Evolutionary conservation across 2,329 filamentous ascomycete genomes (phyloP), one percentile per base, ranked within the genome.

Genomic region (Chaetomium strumarium): DNA sequence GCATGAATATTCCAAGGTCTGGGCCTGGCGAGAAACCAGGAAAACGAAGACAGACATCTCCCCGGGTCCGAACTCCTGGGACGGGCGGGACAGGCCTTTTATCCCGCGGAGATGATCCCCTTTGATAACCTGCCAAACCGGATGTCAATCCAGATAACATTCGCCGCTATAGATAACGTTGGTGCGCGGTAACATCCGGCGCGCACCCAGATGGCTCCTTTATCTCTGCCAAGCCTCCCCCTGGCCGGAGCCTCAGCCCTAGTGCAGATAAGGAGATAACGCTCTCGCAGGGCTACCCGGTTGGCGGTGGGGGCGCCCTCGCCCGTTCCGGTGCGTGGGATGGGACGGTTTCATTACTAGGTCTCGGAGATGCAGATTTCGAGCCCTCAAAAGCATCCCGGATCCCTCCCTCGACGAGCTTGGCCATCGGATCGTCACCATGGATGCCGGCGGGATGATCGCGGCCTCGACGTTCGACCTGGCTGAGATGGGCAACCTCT

Each of bases 161-260:
- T 24, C 11, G n/a, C 33, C 30, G 19, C 6, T 13, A 31, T 16
- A 49, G 52, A 46, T 46, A 53, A 43, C 37, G 24, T 50, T 43
- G 16, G 19, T 30, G n/a, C 11, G 10, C 46, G 46, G 51, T 13
- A 42, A 17, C 36, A 50, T 43, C 46, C 52, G 47, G 14, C 5
- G 12, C 14, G 31, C 20, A 13, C 19, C 38, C 16, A 10, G 19
- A 29, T 19, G 47, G 29, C 19, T 4, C 13, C 38, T 50, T 53
- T 53, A 53, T 53, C 52, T 53, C 46, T 43, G 52, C 52, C 52
- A 53, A 53, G 52, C 13, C 42, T 19, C 37, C 36, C 52, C 52
- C 52, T 50, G 37, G 30, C 41, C 8, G 17, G 52, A 53, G 52
- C 52, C 52, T 50, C 52, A 51, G 38, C 33, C 39, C 39, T 9